A percentile compares a stretch with the other conserved stretches of the same genome.
Evolutionary conservation across 176 grass and related monocot species (phyloP).

Genomic region (Saccharum spontaneum): DNA sequence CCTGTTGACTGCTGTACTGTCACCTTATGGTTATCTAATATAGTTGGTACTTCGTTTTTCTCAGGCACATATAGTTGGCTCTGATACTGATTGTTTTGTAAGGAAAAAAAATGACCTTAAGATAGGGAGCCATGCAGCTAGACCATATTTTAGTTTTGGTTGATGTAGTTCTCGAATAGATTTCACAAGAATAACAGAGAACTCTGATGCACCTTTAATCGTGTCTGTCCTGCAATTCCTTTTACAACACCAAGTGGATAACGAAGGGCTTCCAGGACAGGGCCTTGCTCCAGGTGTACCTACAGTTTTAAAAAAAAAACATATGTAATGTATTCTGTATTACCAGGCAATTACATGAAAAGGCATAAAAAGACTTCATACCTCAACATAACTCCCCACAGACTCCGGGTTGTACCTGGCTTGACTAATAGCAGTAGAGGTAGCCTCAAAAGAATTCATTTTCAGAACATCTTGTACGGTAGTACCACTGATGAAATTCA

Average conservation of each 20-base stretch:
- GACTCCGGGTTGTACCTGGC: conserved; percentile 60
- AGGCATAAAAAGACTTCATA: conserved; percentile 18
- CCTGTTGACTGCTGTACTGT: background rate
- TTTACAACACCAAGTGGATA: conserved; percentile 88
- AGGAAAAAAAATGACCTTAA: background rate
- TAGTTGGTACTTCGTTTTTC: background rate
- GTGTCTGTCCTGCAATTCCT: conserved; percentile 94
- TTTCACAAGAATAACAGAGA: background rate
- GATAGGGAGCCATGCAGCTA: background rate
- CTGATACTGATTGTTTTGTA: background rate
- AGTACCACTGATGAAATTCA: conserved; percentile 57
- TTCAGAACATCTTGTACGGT: conserved; percentile 79
- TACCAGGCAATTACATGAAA: conserved; percentile 7
- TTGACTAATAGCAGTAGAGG: conserved; percentile 42
- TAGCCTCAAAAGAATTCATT: conserved; percentile 71
- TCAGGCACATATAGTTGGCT: background rate
- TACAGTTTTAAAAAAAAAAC: background rate
- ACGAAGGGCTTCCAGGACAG: conserved; percentile 82
- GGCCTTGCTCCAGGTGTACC: conserved; percentile 98
- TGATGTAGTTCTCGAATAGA: background rate
- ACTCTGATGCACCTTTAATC: conserved; percentile 68
- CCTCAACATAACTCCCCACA: conserved; percentile 92
- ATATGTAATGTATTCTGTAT: background rate
- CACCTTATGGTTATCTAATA: background rate
- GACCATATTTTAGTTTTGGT: conserved; percentile 25